Evolutionary conservation across 148 eudicot species (phyloP), one percentile per base, ranked within the genome.

Genomic region (Vaccinium corymbosum): DNA sequence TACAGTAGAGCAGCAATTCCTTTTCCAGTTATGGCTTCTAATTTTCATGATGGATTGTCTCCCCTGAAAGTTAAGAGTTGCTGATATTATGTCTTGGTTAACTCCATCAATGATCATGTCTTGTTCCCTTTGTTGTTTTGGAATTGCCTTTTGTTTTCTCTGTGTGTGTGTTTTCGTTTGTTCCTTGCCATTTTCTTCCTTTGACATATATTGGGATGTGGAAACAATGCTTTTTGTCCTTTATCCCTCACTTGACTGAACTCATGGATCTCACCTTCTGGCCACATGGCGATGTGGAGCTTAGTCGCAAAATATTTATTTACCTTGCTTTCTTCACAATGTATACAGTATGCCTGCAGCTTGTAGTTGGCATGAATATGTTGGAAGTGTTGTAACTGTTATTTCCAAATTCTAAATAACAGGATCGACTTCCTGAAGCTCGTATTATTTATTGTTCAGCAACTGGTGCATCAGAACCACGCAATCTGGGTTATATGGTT

Each of bases 391-490:
- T 38, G 81, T 89, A 80, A 88, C 53, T 83, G 68, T n/a, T 80
- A 72, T 76, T 84, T 87, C 80, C 55, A 50, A 32, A 57, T 83
- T 73, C 81, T 85, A 35, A 57, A 52, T 80, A 77, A 85, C 93
- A 97, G 99, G 98, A 88, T 57, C 89, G 87, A 75, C 99, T 97
- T 91, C 96, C 98, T 88, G 94, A 97, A 89, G 97, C 98, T 80
- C 98, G 98, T 84, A 91, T 97, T 81, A 89, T 97, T 86, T 97
- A 97, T 83, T 97, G 98, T 84, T 97, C 99, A 79, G 99, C 99
- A 78, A 97, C 99, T 86, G 99, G 99, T 85, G 99, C 99, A 81
- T 91, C 99, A 66, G 99, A 97, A 89, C 99, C 99, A 46, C 95
- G 98, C 13, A 97, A 97, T 87, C 82, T 97, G 98, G 99, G 98